phyloP scores from a whole-genome alignment of 2,329 filamentous ascomycete species.

The Ramichloridium luteum region DNA sequence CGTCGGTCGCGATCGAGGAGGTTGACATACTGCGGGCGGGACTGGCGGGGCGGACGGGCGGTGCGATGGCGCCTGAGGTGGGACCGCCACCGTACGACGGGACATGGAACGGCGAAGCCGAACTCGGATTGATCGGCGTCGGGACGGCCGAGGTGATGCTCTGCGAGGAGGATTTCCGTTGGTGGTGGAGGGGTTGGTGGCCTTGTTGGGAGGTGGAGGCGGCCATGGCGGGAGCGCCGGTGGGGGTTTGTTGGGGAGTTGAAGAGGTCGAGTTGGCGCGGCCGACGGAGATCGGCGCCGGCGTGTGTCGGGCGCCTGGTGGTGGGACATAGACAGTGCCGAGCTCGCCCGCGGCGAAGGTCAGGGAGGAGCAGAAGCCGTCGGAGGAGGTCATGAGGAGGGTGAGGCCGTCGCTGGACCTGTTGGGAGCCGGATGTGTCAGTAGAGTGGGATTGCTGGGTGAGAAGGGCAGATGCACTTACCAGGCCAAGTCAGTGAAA shows the following conservation, averaged over 20 bases:
- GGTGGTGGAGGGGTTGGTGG: constrained; percentile 34
- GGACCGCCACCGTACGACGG: constrained; percentile 9
- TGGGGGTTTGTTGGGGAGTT: constrained; percentile 30
- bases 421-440: constrained; percentile 26
- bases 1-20: constrained; percentile 63
- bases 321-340: constrained; percentile 69
- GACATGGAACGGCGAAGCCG: constrained; percentile 43
- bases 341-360: constrained; percentile 72
- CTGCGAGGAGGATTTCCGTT: constrained; percentile 45
- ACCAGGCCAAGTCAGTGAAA: constrained; percentile 94
- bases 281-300: constrained; percentile 28
- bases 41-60: constrained; percentile 58
- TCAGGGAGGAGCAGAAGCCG: constrained; percentile 87
- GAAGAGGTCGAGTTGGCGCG: constrained; percentile 26
- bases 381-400: constrained; percentile 95
- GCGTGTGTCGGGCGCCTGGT: constrained; percentile 28
- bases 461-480: constrained; percentile 27
- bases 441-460: constrained; percentile 13
- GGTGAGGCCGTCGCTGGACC: constrained; percentile 64
- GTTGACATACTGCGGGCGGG: constrained; percentile 77
- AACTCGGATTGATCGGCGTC: constrained; percentile 7
- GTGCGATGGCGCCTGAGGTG: too few species aligned
- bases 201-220: constrained; percentile 6
- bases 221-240: constrained; percentile 10
- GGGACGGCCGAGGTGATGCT: constrained; percentile 2